Base-by-base conservation (phyloP, 495 filamentous ascomycete genomes). In the Aspergillus funiculosus region DNA sequence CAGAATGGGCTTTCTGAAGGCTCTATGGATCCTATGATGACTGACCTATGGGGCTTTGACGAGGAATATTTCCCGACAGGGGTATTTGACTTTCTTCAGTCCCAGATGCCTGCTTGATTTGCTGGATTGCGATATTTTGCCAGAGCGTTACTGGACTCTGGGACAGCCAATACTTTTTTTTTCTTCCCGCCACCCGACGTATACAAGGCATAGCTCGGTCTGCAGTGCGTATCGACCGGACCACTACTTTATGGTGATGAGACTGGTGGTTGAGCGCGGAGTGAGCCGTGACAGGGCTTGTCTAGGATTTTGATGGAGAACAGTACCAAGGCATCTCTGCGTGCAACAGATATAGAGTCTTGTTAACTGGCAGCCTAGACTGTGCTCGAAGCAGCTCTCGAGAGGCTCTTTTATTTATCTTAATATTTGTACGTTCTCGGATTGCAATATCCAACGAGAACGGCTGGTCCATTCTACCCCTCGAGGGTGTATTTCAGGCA, bases 21-120 rank as follows among this genome's bases (percentile, higher is more conserved):
- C 37, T 73, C 69, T 19, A 42, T 66, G 17, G 68, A 73, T 19
- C 69, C 69, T 1, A 71, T 72, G 69, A 71, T 72, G 68, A 60
- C 67, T 8, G 69, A 72, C 49, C 47, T 71, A 21, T 73, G 69
- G 69, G 68, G 69, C 6, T 72, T 70, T 29, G 69, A 73, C 15
- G 69, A 73, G 46, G 69, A 73, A 14, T 72, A 70, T 45, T 73
- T 73, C 44, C 69, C 69, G 11, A 73, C 67, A 17, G 69, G 69
- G 14, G 68, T 73, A 8, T 73, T 73, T 49, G 69, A 73, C 52
- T 73, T 73, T 46, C 57, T 73, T 11, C 69, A 73, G 43, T 71
- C 67, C 24, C 69, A 73, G 49, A 73, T 73, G 69, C 69, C 69
- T 21, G 40, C 44, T 29, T 57, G 22, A 52, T 41, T 8, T 13